Evolutionary conservation across 306 rosid genomes (phyloP).

Genomic region (Castanea mollissima): DNA sequence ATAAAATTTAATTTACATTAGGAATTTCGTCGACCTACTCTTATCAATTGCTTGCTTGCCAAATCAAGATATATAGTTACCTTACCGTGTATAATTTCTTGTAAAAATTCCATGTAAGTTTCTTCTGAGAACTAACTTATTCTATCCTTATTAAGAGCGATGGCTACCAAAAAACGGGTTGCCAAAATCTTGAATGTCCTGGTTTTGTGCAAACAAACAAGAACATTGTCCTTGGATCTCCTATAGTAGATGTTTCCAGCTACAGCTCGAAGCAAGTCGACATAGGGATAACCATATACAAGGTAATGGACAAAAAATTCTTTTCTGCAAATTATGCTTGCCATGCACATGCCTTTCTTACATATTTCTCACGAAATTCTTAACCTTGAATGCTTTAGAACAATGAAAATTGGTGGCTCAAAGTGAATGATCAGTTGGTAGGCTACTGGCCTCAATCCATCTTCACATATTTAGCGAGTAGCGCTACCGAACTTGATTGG

Average conservation of each 20-base stretch:
- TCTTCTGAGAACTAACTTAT: too few relatives aligned
- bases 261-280: too few relatives aligned
- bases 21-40: too few relatives aligned
- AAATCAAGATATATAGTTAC: too few relatives aligned
- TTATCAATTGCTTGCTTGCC: too few relatives aligned
- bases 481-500: not conserved
- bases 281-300: too few relatives aligned
- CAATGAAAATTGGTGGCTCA: slow-evolving; percentile 29
- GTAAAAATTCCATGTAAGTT: too few relatives aligned
- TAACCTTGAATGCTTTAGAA: not conserved
- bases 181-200: not conserved
- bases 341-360: too few relatives aligned
- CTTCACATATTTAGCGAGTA: not conserved
- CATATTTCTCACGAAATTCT: not conserved
- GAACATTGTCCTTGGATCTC: not conserved
- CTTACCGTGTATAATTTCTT: too few relatives aligned
- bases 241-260: too few relatives aligned
- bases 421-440: not conserved
- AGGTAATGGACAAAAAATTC: too few relatives aligned
- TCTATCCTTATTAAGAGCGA: not conserved
- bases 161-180: not conserved
- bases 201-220: not conserved
- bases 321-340: not conserved
- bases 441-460: slow-evolving; percentile 33
- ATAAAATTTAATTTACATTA: too few relatives aligned